A percentile compares a stretch with the other conserved stretches of the same genome.
Conservation (phyloP, 2,329 filamentous ascomycete species). For the Colletotrichum tanaceti region DNA sequence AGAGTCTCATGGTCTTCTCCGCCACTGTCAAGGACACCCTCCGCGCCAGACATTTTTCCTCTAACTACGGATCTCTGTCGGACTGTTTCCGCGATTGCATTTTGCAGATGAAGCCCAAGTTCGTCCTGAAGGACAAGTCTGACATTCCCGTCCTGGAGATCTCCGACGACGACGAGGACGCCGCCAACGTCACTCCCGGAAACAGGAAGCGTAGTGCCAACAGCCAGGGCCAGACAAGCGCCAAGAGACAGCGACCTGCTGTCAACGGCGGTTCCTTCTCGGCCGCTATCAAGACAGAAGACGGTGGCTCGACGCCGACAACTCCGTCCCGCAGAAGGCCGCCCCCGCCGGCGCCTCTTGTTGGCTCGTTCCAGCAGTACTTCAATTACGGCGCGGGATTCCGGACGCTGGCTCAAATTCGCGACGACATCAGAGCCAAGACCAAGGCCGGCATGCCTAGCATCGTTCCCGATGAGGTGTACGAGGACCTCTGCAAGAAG, state of each 20-base stretch:
- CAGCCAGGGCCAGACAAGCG: conserved; percentile 40
- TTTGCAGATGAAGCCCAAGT: conserved; percentile 59
- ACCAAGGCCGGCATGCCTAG: conserved; percentile 69
- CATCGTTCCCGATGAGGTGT: conserved; percentile 69
- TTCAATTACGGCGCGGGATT: conserved; percentile 54
- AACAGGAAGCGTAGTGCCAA: conserved; percentile 44
- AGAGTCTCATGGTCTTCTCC: conserved; percentile 69
- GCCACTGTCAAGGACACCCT: conserved; percentile 64
- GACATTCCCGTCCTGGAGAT: conserved; percentile 54
- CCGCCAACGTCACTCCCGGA: conserved; percentile 40
- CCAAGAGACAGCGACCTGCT: conserved; percentile 35
- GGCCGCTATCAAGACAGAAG: conserved; percentile 53
- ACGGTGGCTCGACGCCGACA: conserved; percentile 33
- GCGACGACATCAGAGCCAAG: conserved; percentile 64
- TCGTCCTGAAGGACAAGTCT: conserved; percentile 54
- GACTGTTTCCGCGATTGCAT: conserved; percentile 63
- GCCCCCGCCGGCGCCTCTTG: conserved; percentile 31
- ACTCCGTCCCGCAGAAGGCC: conserved; percentile 33
- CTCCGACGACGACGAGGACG: conserved; percentile 51
- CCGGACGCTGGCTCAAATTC: conserved; percentile 63
- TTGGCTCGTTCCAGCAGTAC: conserved; percentile 53
- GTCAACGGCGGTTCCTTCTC: conserved; percentile 39
- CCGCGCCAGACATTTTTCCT: conserved; percentile 60
- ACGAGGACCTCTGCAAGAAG: conserved; percentile 67
- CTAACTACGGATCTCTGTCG: conserved; percentile 59